Evolutionary conservation across 139 green algal genomes (phyloP).

Genomic region (Closterium sp.): DNA sequence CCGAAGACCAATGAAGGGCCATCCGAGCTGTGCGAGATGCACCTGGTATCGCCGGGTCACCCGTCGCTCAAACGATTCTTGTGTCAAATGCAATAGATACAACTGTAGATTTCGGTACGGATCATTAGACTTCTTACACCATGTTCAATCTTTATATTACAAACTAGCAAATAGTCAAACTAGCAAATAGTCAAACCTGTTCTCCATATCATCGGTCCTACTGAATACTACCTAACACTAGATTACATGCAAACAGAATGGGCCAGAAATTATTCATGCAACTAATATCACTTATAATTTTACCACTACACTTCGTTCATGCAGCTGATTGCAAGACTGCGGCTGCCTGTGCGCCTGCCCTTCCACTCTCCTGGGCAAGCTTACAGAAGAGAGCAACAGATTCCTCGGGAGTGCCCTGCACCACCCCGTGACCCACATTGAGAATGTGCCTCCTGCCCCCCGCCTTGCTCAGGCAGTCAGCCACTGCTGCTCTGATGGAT

Average conservation of each 20-base stretch:
- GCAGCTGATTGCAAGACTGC: not conserved
- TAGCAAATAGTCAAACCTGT: no score
- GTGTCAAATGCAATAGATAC: no score
- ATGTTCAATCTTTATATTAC: no score
- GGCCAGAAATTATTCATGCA: not conserved
- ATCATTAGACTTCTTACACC: no score
- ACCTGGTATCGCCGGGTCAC: not conserved
- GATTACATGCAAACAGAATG: no score
- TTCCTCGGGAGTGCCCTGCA: conserved; percentile 89
- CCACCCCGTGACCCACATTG: conserved; percentile 92
- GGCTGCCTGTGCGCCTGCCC: not conserved
- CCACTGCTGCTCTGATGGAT: conserved; percentile 66
- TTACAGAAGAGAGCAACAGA: conserved; percentile 86
- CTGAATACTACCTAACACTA: no score
- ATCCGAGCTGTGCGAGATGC: not conserved
- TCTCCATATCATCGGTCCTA: no score
- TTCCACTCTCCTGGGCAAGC: conserved; percentile 65
- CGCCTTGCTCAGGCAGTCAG: conserved; percentile 59
- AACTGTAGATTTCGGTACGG: no score
- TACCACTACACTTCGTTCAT: not conserved
- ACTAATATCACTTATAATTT: not conserved
- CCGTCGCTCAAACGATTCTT: not conserved
- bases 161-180: no score
- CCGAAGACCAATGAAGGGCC: not conserved
- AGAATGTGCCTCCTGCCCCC: conserved; percentile 81